Percentiles rank a stretch among this genome's conserved stretches.
Conservation (phyloP, 179 eudicot genomes). For the Camellia oleifera region DNA sequence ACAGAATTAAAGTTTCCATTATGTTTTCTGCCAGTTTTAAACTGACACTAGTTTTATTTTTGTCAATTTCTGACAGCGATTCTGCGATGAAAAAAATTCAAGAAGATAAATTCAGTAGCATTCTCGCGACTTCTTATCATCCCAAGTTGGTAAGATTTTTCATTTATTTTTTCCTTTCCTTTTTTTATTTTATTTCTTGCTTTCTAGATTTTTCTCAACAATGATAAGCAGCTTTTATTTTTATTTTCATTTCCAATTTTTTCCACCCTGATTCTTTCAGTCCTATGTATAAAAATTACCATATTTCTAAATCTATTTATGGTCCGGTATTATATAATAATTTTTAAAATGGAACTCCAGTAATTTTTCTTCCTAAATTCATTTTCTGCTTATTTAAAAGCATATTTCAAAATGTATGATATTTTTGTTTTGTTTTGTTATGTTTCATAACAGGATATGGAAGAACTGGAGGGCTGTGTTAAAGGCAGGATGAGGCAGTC, state of each 20-base stretch:
- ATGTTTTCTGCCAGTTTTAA: neutral
- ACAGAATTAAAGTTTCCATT: neutral
- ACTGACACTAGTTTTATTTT: neutral
- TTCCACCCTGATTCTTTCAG: neutral
- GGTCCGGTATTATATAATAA: neutral
- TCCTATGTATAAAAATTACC: neutral
- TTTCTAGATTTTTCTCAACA: neutral
- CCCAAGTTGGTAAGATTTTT: conserved; percentile 47
- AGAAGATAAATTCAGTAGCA: conserved; percentile 33
- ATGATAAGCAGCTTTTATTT: neutral
- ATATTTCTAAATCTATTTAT: neutral
- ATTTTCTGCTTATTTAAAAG: neutral
- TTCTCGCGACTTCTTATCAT: conserved; percentile 42
- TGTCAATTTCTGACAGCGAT: conserved; percentile 38
- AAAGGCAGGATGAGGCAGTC: conserved; percentile 43
- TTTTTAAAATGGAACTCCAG: too few relatives aligned
- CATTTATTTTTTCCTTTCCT: neutral
- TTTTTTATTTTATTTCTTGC: neutral
- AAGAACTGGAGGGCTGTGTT: conserved; percentile 33
- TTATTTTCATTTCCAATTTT: neutral
- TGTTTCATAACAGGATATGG: conserved; percentile 33
- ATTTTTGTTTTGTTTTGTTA: conserved; percentile 14
- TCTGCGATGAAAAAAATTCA: conserved; percentile 40
- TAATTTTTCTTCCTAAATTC: neutral
- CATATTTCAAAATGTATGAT: neutral